Conservation (phyloP, 495 filamentous ascomycete genomes). For the Annulohypoxylon moriforme region DNA sequence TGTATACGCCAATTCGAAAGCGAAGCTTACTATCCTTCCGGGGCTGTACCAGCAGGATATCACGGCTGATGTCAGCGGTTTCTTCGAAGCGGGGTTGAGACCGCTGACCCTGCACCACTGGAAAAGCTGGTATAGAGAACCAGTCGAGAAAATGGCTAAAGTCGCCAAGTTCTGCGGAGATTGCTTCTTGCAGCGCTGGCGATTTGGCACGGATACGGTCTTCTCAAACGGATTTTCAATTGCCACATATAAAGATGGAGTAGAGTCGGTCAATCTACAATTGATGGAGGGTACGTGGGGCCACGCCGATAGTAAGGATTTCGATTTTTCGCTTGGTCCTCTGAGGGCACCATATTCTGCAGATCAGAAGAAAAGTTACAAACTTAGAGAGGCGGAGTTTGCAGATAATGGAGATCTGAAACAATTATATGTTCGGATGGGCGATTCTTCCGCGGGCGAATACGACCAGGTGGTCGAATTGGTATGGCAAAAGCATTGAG, state of each 20-base stretch:
- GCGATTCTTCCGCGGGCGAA: conserved; percentile 32
- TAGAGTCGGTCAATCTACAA: conserved; percentile 63
- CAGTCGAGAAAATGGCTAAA: conserved; percentile 69
- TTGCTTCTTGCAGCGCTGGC: conserved; percentile 71
- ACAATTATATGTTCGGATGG: conserved; percentile 42
- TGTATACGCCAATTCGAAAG: conserved; percentile 66
- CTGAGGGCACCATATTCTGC: conserved; percentile 51
- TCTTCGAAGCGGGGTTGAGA: conserved; percentile 69
- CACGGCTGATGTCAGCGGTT: conserved; percentile 67
- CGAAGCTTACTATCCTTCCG: conserved; percentile 66
- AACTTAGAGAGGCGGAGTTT: conserved; percentile 42
- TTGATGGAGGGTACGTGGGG: conserved; percentile 72
- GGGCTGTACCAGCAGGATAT: conserved; percentile 74
- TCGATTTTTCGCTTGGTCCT: conserved; percentile 64
- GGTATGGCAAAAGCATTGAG: conserved; percentile 43
- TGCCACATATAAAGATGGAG: conserved; percentile 63
- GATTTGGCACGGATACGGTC: conserved; percentile 68
- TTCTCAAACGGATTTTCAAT: conserved; percentile 73
- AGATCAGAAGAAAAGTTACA: conserved; percentile 54
- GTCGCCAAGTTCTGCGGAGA: conserved; percentile 67
- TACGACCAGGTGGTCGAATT: conserved; percentile 45
- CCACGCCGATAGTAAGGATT: conserved; percentile 58
- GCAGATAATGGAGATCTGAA: conserved; percentile 36
- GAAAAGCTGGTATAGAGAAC: conserved; percentile 64
- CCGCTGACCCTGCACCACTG: conserved; percentile 74